These are phyloP conservation scores for Pseudocercospora cruenta DNA, from an alignment of 2,329 filamentous ascomycete species.

Conservation along the genomic window DNA sequence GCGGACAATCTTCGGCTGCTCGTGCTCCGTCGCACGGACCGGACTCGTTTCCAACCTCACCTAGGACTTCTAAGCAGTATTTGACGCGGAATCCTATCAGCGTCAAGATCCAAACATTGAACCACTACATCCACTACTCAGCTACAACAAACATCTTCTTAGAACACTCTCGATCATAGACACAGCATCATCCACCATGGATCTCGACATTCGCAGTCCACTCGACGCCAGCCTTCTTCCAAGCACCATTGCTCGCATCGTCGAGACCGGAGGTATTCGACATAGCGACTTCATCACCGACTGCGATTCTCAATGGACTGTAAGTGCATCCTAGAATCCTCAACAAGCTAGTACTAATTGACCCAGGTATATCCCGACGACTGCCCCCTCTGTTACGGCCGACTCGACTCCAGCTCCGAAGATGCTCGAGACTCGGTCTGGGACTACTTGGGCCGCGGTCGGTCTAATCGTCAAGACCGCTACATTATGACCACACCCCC, in stretches of 20 bases:
- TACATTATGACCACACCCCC: not conserved
- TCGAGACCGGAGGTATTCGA: not conserved
- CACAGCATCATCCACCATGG: not conserved
- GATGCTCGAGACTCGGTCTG: not conserved
- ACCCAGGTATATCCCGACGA: not conserved
- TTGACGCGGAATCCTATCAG: not conserved
- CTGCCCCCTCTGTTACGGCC: not conserved
- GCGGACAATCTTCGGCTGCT: too few relatives aligned
- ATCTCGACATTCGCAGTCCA: not conserved
- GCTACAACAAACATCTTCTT: too few relatives aligned
- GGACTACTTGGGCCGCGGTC: not conserved
- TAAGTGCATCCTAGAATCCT: not conserved
- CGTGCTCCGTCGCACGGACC: not conserved
- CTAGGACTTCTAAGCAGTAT: not conserved
- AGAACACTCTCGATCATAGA: not conserved
- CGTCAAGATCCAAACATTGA: too few relatives aligned
- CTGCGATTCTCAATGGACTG: not conserved
- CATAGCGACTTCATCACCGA: not conserved
- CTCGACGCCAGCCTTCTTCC: not conserved
- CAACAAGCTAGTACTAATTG: not conserved
- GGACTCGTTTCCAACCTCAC: not conserved
- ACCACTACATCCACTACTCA: too few relatives aligned
- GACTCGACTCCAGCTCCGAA: not conserved
- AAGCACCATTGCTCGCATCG: not conserved
- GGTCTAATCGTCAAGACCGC: not conserved